Percentiles rank a stretch among this genome's conserved stretches.
phyloP scores from a whole-genome alignment of 2,329 filamentous ascomycete genomes.

The Trichoderma breve region DNA sequence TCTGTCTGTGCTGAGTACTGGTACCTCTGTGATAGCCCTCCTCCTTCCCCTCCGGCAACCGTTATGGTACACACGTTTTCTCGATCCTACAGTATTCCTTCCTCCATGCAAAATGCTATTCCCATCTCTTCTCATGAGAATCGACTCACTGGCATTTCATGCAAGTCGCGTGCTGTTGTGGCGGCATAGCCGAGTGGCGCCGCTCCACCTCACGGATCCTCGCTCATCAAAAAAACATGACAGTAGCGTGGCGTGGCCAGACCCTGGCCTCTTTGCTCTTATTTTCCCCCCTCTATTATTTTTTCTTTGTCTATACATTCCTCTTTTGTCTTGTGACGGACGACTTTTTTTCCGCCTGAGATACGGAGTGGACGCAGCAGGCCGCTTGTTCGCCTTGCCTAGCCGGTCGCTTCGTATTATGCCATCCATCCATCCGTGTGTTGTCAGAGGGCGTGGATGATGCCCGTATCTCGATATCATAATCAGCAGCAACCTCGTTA shows the following conservation, averaged over 20 bases:
- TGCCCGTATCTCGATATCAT: slow-evolving; percentile 6
- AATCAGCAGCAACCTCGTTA: not conserved
- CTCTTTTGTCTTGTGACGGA: not conserved
- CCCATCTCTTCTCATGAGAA: not conserved
- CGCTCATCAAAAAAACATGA: slow-evolving; percentile 9
- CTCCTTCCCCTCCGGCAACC: not conserved
- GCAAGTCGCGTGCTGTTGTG: slow-evolving; percentile 16
- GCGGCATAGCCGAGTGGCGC: slow-evolving; percentile 19
- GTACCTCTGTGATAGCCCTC: not conserved
- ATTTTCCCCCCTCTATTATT: not conserved
- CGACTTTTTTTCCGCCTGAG: not conserved
- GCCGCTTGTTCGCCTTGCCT: not conserved
- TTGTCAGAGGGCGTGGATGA: not conserved
- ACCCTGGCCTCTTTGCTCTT: slow-evolving; percentile 4
- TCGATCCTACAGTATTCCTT: not conserved
- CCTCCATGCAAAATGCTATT: not conserved
- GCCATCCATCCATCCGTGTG: not conserved
- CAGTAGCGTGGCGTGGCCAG: not conserved
- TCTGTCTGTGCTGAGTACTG: not conserved
- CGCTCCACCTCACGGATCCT: slow-evolving; percentile 13
- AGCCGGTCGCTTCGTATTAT: not conserved
- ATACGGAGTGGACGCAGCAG: not conserved
- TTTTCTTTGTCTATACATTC: not conserved
- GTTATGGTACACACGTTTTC: not conserved
- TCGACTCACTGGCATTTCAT: not conserved